Conservation (phyloP, 2,329 filamentous ascomycete species). For the Onygenales sp. region DNA sequence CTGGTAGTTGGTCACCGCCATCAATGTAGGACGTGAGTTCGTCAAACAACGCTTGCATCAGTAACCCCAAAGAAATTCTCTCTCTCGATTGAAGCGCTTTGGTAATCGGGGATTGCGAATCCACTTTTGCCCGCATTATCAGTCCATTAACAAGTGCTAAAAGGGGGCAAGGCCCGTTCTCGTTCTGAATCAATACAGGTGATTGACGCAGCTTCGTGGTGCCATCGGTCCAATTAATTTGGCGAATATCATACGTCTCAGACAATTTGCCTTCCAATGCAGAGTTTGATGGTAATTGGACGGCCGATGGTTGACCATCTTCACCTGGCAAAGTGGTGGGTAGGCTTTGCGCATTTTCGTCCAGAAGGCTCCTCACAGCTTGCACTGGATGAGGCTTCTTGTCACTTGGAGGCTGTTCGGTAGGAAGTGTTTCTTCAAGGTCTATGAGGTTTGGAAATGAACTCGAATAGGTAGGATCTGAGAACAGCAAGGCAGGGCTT, state of each 20-base stretch:
- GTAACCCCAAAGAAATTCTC: constrained; percentile 73
- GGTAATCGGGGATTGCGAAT: constrained; percentile 59
- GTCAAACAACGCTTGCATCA: constrained; percentile 85
- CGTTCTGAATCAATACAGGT: constrained; percentile 84
- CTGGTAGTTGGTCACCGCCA: constrained; percentile 62
- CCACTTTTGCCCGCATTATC: constrained; percentile 66
- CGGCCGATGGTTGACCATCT: neutral
- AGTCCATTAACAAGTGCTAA: constrained; percentile 90
- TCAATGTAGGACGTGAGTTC: constrained; percentile 75
- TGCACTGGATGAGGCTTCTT: neutral
- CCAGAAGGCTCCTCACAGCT: neutral
- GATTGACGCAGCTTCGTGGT: constrained; percentile 58
- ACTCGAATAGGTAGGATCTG: neutral
- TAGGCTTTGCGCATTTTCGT: neutral
- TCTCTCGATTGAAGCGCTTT: constrained; percentile 71
- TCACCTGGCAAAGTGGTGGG: no score
- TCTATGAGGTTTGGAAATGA: neutral
- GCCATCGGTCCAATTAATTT: constrained; percentile 73
- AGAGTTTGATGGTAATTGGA: neutral
- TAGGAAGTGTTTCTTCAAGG: neutral
- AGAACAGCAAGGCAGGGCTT: neutral
- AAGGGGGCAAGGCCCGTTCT: constrained; percentile 87
- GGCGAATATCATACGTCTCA: constrained; percentile 90
- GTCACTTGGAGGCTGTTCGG: neutral
- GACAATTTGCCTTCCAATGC: constrained; percentile 2